phyloP scores from a whole-genome alignment of 2,329 filamentous ascomycete species.

The Camillea tinctor region DNA sequence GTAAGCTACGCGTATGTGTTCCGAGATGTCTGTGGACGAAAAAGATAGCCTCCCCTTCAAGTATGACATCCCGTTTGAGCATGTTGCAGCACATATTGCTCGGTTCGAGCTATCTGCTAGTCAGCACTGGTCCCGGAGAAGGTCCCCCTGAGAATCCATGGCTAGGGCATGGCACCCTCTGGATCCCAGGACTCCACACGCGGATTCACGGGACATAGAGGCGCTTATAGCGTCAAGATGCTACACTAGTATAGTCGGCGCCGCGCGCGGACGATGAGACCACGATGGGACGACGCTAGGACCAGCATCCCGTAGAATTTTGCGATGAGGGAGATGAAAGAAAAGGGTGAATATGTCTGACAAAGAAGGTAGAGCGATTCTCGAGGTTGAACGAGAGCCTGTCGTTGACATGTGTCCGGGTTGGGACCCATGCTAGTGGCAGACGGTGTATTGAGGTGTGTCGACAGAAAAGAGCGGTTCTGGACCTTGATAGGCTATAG shows the following conservation, averaged over 20 bases:
- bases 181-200: slow-evolving; percentile 13
- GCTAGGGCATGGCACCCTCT: slow-evolving; percentile 16
- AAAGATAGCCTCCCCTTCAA: slow-evolving; percentile 9
- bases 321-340: slow-evolving; percentile 23
- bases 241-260: slow-evolving; percentile 20
- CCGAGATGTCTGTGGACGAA: slow-evolving; percentile 8
- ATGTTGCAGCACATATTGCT: slow-evolving; percentile 19
- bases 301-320: slow-evolving; percentile 21
- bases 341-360: slow-evolving; percentile 22
- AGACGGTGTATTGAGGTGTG: slow-evolving; percentile 31
- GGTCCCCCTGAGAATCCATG: slow-evolving; percentile 10
- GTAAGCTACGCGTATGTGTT: slow-evolving; percentile 15
- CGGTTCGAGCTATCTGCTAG: slow-evolving; percentile 15
- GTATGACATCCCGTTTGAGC: slow-evolving; percentile 20
- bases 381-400: slow-evolving; percentile 29
- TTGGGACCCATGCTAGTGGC: slow-evolving; percentile 30
- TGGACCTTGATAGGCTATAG: slow-evolving; percentile 22
- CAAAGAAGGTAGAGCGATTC: slow-evolving; percentile 20
- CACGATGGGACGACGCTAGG: slow-evolving; percentile 15
- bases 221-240: slow-evolving; percentile 21
- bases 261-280: slow-evolving; percentile 19
- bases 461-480: slow-evolving; percentile 23
- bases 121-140: slow-evolving; percentile 15
- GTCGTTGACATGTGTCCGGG: slow-evolving; percentile 29
- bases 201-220: slow-evolving; percentile 13